Conservation (phyloP, 2,329 filamentous ascomycete genomes). For the Plectosphaerella sp. region DNA sequence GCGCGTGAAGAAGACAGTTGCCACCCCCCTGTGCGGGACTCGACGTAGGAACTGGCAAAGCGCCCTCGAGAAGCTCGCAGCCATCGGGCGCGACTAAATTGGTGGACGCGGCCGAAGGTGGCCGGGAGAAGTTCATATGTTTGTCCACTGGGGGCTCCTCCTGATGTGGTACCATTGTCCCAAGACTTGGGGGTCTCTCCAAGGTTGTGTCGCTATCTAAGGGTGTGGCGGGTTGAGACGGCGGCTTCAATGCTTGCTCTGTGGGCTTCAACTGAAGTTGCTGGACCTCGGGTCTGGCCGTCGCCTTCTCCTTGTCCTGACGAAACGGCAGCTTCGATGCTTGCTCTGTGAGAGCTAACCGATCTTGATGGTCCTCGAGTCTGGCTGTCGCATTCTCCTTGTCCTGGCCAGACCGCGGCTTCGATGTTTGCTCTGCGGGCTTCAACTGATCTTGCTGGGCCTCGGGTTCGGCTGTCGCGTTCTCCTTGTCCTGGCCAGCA, state of each 20-base stretch:
- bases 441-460: no score
- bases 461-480: no score
- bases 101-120: slow-evolving; percentile 22
- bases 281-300: neutral
- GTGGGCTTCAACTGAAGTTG: neutral
- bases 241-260: slow-evolving; percentile 12
- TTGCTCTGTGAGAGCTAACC: slow-evolving; percentile 3
- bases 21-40: slow-evolving; percentile 20
- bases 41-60: slow-evolving; percentile 4
- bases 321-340: slow-evolving; percentile 15
- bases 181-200: slow-evolving; percentile 23
- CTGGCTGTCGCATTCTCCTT: no score
- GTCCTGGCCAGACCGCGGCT: no score
- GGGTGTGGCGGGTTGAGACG: slow-evolving; percentile 8
- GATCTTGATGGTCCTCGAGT: neutral
- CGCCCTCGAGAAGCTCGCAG: neutral
- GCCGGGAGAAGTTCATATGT: slow-evolving; percentile 28
- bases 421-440: no score
- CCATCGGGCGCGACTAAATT: neutral
- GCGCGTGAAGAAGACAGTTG: slow-evolving; percentile 36
- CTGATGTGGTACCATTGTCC: slow-evolving; percentile 30
- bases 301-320: neutral
- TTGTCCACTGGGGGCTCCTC: slow-evolving; percentile 34
- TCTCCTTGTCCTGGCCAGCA: slow-evolving; percentile 5
- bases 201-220: slow-evolving; percentile 11